phyloP scores from a whole-genome alignment of 257 asterid genomes.

The Echites panduratus region DNA sequence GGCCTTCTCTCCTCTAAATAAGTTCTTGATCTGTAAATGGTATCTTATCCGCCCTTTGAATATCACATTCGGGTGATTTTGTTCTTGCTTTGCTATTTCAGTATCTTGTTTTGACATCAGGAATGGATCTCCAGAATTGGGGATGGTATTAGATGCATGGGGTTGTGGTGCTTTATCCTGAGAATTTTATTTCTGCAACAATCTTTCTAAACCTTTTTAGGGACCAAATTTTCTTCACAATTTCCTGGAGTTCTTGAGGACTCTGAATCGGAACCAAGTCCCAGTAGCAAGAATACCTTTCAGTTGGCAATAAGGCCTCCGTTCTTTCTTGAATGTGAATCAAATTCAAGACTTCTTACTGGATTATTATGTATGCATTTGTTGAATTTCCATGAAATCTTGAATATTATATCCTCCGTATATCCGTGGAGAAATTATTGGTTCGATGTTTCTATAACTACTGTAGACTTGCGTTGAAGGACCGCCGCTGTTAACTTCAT shows the following conservation, averaged over 20 bases:
- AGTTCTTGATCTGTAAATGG: neutral
- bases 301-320: neutral
- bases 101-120: neutral
- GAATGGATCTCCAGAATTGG: neutral
- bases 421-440: too few species aligned
- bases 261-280: neutral
- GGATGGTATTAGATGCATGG: neutral
- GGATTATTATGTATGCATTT: too few species aligned
- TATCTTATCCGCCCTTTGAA: neutral
- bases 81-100: neutral
- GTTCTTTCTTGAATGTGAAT: neutral
- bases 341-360: too few species aligned
- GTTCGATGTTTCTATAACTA: too few species aligned
- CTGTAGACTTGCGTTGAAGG: too few species aligned
- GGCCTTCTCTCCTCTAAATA: neutral
- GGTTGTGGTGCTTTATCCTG: too few species aligned
- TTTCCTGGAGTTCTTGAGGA: too few species aligned
- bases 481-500: too few species aligned
- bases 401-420: too few species aligned
- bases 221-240: too few species aligned
- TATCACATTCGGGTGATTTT: neutral
- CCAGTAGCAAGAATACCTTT: neutral
- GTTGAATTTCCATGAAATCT: neutral
- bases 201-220: too few species aligned
- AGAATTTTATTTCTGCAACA: too few species aligned